Evolutionary conservation across 2,329 filamentous ascomycete genomes (phyloP).

Genomic region (Trichoderma pleuroti): DNA sequence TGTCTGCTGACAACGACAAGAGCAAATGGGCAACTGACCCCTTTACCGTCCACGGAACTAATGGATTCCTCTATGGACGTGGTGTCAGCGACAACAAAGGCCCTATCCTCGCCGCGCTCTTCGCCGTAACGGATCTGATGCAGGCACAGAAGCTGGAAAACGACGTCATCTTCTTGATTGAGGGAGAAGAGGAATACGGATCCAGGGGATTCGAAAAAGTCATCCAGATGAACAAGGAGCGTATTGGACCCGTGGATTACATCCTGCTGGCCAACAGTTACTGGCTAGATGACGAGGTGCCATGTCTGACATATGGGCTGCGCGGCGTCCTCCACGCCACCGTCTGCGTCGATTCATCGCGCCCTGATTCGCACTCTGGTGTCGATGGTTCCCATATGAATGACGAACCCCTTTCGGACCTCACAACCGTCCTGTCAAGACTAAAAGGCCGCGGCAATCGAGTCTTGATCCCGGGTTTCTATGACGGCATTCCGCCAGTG

Average conservation of each 20-base stretch:
- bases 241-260: slow-evolving; percentile 90
- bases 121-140: slow-evolving; percentile 84
- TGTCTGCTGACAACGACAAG: slow-evolving; percentile 78
- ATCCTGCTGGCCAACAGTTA: slow-evolving; percentile 96
- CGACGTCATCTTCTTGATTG: slow-evolving; percentile 90
- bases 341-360: slow-evolving; percentile 77
- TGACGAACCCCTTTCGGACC: slow-evolving; percentile 87
- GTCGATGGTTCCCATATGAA: slow-evolving; percentile 92
- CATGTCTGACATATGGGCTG: slow-evolving; percentile 90
- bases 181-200: slow-evolving; percentile 94
- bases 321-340: slow-evolving; percentile 92
- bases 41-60: slow-evolving; percentile 82
- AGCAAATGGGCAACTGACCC: slow-evolving; percentile 85
- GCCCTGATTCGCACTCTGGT: slow-evolving; percentile 89
- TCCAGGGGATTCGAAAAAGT: slow-evolving; percentile 87
- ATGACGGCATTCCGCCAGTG: slow-evolving; percentile 75
- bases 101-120: slow-evolving; percentile 88
- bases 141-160: slow-evolving; percentile 79
- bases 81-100: slow-evolving; percentile 99
- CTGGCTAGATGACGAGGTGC: slow-evolving; percentile 94
- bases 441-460: slow-evolving; percentile 78
- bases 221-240: slow-evolving; percentile 71
- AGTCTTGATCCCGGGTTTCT: slow-evolving; percentile 83
- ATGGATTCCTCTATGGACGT: slow-evolving; percentile 90
- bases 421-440: slow-evolving; percentile 77